A percentile compares a stretch with the other conserved stretches of the same genome.
Conservation (phyloP, 2,329 filamentous ascomycete species). For the Phaeosphaeria sp. region DNA sequence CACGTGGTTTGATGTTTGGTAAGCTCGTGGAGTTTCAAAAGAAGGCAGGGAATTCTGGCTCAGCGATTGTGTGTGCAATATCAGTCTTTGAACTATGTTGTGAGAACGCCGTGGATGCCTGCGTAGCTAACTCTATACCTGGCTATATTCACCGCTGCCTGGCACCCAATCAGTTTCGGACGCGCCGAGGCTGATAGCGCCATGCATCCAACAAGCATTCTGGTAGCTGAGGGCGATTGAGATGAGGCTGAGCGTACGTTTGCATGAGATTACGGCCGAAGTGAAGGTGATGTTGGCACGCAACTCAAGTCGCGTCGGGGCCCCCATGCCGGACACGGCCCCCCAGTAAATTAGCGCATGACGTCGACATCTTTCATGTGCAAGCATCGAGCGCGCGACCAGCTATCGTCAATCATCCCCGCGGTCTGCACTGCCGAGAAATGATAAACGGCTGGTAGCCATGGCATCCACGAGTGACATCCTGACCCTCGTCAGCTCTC, state of each 20-base stretch:
- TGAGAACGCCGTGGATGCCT: neutral
- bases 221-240: neutral
- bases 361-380: neutral
- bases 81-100: neutral
- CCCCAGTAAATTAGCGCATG: neutral
- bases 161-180: neutral
- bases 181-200: neutral
- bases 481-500: constrained; percentile 52
- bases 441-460: constrained; percentile 13
- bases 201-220: neutral
- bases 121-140: neutral
- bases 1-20: too few species aligned
- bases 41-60: neutral
- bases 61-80: neutral
- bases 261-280: neutral
- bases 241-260: neutral
- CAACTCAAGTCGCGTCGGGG: neutral
- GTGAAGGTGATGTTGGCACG: neutral
- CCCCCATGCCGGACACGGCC: neutral
- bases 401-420: neutral
- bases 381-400: neutral
- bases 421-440: neutral
- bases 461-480: constrained; percentile 46
- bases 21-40: too few species aligned
- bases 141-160: neutral